These are phyloP conservation scores for Albatrellus ellisii DNA, from an alignment of 768 basidiomycete genomes.

Conservation along the genomic window DNA sequence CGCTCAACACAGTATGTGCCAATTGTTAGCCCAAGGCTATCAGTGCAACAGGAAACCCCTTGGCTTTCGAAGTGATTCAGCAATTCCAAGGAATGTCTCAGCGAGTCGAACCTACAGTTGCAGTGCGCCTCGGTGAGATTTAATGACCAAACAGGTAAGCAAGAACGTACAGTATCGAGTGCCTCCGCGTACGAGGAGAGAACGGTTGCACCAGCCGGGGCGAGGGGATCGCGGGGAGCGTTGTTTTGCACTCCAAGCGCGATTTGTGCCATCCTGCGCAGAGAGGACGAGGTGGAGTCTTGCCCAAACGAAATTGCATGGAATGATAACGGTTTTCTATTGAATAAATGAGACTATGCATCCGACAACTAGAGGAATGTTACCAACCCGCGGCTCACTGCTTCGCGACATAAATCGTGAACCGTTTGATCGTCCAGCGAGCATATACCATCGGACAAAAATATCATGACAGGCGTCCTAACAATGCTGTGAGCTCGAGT, in stretches of 20 bases:
- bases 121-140: no score
- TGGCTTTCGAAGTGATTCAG: slow-evolving; percentile 43
- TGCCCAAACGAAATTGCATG: slow-evolving; percentile 47
- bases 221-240: slow-evolving; percentile 27
- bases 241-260: slow-evolving; percentile 33
- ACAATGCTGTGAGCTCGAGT: slow-evolving; percentile 3
- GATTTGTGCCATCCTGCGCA: slow-evolving; percentile 40
- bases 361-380: no score
- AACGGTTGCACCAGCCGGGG: slow-evolving; percentile 18
- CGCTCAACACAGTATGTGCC: no score
- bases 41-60: slow-evolving; percentile 32
- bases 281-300: slow-evolving; percentile 11
- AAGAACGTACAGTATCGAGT: slow-evolving; percentile 32
- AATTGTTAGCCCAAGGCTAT: no score
- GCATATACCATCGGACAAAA: slow-evolving; percentile 44
- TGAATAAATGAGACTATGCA: background rate
- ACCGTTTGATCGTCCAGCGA: slow-evolving; percentile 23
- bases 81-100: slow-evolving; percentile 44
- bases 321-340: slow-evolving; percentile 41
- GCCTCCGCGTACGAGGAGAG: slow-evolving; percentile 37
- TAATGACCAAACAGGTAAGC: no score
- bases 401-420: slow-evolving; percentile 27
- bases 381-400: slow-evolving; percentile 34
- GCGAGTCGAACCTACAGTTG: slow-evolving; percentile 34
- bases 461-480: slow-evolving; percentile 39